Evolutionary conservation across 345 rosid species (phyloP).

Genomic region (Salix purpurea): DNA sequence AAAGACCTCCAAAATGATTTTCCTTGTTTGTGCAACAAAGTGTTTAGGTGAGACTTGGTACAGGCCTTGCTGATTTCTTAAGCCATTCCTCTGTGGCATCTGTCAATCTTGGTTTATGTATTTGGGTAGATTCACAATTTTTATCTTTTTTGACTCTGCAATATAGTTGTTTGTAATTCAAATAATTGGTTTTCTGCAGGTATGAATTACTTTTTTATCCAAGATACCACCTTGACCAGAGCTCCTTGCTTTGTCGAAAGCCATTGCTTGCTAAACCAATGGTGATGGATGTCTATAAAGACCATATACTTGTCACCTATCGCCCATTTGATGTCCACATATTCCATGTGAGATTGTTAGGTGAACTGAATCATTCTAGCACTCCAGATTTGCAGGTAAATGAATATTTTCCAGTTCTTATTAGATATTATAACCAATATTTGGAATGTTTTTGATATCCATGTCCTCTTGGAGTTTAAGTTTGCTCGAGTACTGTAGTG

Average conservation of each 20-base stretch:
- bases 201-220: constrained; percentile 96
- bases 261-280: constrained; percentile 80
- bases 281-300: constrained; percentile 95
- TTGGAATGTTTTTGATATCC: neutral
- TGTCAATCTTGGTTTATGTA: neutral
- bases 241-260: constrained; percentile 85
- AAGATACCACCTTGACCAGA: constrained; percentile 93
- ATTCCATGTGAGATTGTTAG: constrained; percentile 66
- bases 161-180: constrained; percentile 3
- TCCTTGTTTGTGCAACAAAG: neutral
- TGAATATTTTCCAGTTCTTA: constrained; percentile 15
- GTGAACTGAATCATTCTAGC: constrained; percentile 73
- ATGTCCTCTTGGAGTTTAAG: constrained; percentile 16
- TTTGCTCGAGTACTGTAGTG: constrained; percentile 27
- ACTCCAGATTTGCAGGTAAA: constrained; percentile 84
- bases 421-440: neutral
- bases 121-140: constrained; percentile 1
- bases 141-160: neutral
- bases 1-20: neutral
- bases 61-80: neutral
- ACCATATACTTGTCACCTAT: constrained; percentile 81
- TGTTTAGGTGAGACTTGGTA: neutral
- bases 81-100: neutral
- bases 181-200: constrained; percentile 35
- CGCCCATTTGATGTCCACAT: constrained; percentile 89